Evolutionary conservation across 805 yeast genomes (phyloP).

Genomic region (Wickerhamiella galacta): DNA sequence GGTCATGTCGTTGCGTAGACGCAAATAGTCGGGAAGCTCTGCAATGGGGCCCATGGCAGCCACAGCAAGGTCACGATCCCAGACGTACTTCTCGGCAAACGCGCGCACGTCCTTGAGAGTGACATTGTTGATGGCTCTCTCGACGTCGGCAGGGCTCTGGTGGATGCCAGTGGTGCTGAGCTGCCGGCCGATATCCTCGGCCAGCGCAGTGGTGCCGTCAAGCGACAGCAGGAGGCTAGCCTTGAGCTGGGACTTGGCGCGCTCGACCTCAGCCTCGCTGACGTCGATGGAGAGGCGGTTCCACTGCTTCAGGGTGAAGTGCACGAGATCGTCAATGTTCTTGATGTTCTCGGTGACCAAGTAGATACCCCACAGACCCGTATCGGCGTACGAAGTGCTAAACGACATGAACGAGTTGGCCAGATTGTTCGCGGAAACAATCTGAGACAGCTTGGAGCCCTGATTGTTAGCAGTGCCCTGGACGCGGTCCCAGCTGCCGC

Average conservation of each 20-base stretch:
- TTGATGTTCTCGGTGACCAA: conserved; percentile 65
- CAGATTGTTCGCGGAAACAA: conserved; percentile 43
- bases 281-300: conserved; percentile 67
- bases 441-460: conserved; percentile 66
- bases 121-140: conserved; percentile 58
- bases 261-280: conserved; percentile 70
- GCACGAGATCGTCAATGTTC: conserved; percentile 47
- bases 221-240: conserved; percentile 78
- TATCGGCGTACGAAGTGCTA: conserved; percentile 91
- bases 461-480: conserved; percentile 68
- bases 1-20: conserved; percentile 36
- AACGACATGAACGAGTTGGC: conserved; percentile 95
- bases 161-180: conserved; percentile 82
- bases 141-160: conserved; percentile 56
- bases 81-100: conserved; percentile 76
- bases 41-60: conserved; percentile 81
- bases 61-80: conserved; percentile 66
- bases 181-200: conserved; percentile 96
- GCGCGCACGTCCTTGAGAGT: conserved; percentile 60
- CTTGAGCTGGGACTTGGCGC: conserved; percentile 88
- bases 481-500: conserved; percentile 96
- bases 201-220: conserved; percentile 90
- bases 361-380: conserved; percentile 96
- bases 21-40: conserved; percentile 49
- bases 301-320: conserved; percentile 79